A percentile compares a stretch with the other conserved stretches of the same genome.
phyloP scores from a whole-genome alignment of 1,139 yeast genomes.

The Zhuliangozyma blackwelliae region DNA sequence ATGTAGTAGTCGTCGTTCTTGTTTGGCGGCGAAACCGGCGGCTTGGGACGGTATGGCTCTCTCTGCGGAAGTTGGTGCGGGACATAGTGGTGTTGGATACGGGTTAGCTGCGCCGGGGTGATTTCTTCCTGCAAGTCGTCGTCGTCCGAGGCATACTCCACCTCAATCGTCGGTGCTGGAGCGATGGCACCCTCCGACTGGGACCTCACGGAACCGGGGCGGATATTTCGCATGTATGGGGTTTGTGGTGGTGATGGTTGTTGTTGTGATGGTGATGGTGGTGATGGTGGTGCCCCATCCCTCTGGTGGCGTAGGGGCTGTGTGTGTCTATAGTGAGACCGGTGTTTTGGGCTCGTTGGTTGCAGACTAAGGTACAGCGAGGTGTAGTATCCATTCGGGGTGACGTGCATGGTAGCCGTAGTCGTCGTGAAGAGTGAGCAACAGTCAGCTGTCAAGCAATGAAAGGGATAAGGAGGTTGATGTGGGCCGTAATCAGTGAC shows the following conservation, averaged over 20 bases:
- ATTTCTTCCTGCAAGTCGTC: conserved; percentile 30
- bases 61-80: conserved; percentile 8
- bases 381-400: conserved; percentile 12
- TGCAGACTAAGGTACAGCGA: conserved; percentile 11
- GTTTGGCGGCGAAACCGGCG: conserved; percentile 5
- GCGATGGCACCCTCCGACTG: conserved; percentile 1
- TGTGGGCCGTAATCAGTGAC: too few relatives aligned
- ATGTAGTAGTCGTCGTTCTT: conserved; percentile 32
- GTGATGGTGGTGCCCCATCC: too few relatives aligned
- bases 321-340: background rate
- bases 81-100: conserved; percentile 16
- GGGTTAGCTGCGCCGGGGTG: conserved; percentile 36
- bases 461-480: too few relatives aligned
- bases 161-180: background rate
- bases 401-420: conserved; percentile 9
- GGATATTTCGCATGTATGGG: conserved; percentile 7
- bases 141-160: conserved; percentile 18
- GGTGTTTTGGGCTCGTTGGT: background rate
- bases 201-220: conserved; percentile 5
- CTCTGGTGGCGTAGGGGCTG: too few relatives aligned
- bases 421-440: background rate
- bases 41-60: conserved; percentile 5
- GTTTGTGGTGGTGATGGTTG: conserved; percentile 2
- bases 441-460: too few relatives aligned
- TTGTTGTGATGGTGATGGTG: conserved; percentile 3